Evolutionary conservation across 495 filamentous ascomycete genomes (phyloP), one percentile per base, ranked within the genome.

Genomic region (Trypethelium eluteriae): DNA sequence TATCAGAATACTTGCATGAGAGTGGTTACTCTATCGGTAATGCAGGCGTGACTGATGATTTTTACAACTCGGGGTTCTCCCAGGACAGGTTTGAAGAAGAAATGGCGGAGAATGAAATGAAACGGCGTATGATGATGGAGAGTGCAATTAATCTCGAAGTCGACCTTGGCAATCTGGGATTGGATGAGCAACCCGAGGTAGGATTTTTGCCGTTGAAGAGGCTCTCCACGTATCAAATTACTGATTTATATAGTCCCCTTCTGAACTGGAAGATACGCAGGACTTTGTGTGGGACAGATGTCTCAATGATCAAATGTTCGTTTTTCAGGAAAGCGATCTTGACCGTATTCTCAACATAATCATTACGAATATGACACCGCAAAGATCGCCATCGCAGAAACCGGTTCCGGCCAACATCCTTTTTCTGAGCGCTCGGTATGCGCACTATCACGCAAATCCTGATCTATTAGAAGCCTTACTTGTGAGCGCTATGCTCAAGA

Each of bases 71-170:
- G 1, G 94, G 95, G 14, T 88, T 98, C 71, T 92, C 89, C 2
- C 91, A 98, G 74, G 93, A 96, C 69, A 86, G 86, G 61, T 98
- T 98, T 70, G 95, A 98, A 75, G 92, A 98, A 72, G 94, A 98
- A 70, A 86, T 98, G 82, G 93, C 93, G 4, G 94, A 98, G 76
- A 98, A 91, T 69, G 94, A 98, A 76, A 85, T 96, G 84, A 90
- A 92, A 70, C 83, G 93, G 65, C 87, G 94, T 25, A 97, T 99
- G 93, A 98, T 98, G 94, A 97, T 98, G 88, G 95, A 99, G 76
- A 99, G 94, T 74, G 93, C 95, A 11, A 88, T 95, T 66, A 96
- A 99, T 74, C 81, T 99, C 39, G 94, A 99, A 76, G 94, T 99
- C 38, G 94, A 99, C 73, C 76, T 99, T 57, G 94, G 94, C 3